Percentiles rank a stretch among this genome's conserved stretches.
These are phyloP conservation scores for Termitomyces sp. DNA, from an alignment of 768 basidiomycete species.

Conservation along the genomic window DNA sequence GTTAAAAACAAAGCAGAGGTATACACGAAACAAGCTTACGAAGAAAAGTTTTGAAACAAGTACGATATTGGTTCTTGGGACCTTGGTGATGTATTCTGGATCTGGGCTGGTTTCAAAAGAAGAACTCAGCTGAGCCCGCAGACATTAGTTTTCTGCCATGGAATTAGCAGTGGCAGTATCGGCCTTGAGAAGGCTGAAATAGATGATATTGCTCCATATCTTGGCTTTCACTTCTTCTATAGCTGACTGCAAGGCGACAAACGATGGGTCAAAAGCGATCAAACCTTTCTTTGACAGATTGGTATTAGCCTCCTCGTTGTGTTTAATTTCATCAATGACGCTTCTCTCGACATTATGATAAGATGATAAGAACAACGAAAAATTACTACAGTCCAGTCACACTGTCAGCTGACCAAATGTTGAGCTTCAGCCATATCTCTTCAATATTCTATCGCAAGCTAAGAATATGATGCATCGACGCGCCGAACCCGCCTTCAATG, in stretches of 20 bases:
- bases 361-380: not conserved
- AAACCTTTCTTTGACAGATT: not conserved
- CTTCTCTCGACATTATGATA: not conserved
- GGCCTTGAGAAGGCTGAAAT: slow-evolving; percentile 1
- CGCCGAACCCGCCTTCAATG: slow-evolving; percentile 21
- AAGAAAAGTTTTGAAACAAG: slow-evolving; percentile 9
- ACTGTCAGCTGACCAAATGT: slow-evolving; percentile 1
- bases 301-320: not conserved
- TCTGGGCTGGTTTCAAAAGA: not conserved
- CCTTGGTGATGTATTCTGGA: not conserved
- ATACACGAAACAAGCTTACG: not conserved
- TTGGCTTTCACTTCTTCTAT: not conserved
- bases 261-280: not conserved
- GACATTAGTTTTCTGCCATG: no score
- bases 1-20: not conserved
- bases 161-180: not conserved
- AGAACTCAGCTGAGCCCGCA: no score
- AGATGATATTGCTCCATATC: slow-evolving; percentile 6
- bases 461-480: slow-evolving; percentile 10
- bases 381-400: not conserved
- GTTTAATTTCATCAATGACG: not conserved
- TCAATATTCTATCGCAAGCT: not conserved
- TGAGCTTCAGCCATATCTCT: slow-evolving; percentile 1
- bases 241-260: slow-evolving; percentile 7
- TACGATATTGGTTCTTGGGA: not conserved